phyloP scores from a whole-genome alignment of 1,284 basidiomycete species.

The Tilletia setariae region DNA sequence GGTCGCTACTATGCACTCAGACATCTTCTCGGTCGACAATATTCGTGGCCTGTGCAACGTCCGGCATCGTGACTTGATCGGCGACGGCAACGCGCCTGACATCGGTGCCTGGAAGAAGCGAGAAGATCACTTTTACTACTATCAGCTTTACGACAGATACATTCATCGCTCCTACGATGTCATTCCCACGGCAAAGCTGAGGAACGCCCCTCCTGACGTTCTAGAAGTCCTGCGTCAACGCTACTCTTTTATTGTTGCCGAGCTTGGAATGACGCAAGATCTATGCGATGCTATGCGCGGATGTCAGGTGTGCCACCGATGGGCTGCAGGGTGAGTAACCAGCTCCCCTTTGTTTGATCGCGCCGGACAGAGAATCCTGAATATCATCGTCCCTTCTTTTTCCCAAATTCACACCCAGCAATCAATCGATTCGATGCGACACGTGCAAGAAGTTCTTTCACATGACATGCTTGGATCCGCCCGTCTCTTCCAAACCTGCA shows the following conservation, averaged over 20 bases:
- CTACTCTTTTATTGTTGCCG: constrained; percentile 92
- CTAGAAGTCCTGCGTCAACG: constrained; percentile 63
- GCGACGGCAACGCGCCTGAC: constrained; percentile 61
- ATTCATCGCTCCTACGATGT: constrained; percentile 98
- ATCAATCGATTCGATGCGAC: constrained; percentile 88
- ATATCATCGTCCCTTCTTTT: not conserved
- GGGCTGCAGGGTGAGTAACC: constrained; percentile 74
- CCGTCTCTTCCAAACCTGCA: constrained; percentile 88
- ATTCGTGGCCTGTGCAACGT: constrained; percentile 87
- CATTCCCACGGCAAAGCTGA: constrained; percentile 76
- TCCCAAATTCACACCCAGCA: constrained; percentile 58
- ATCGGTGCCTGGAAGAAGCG: constrained; percentile 90
- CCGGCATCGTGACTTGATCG: constrained; percentile 87
- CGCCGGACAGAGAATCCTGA: not conserved
- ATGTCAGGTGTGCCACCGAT: constrained; percentile 79
- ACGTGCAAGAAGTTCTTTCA: constrained; percentile 91
- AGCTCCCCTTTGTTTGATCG: too few relatives aligned
- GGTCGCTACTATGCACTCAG: constrained; percentile 89
- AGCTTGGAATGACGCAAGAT: constrained; percentile 86
- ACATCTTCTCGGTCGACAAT: constrained; percentile 86
- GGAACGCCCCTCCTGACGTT: constrained; percentile 63
- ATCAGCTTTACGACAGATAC: constrained; percentile 90
- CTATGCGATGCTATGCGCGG: constrained; percentile 79
- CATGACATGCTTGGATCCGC: constrained; percentile 89
- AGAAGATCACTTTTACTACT: constrained; percentile 92